Base-by-base conservation (phyloP, 2,329 filamentous ascomycete species). In the Thermomyces lanuginosus region DNA sequence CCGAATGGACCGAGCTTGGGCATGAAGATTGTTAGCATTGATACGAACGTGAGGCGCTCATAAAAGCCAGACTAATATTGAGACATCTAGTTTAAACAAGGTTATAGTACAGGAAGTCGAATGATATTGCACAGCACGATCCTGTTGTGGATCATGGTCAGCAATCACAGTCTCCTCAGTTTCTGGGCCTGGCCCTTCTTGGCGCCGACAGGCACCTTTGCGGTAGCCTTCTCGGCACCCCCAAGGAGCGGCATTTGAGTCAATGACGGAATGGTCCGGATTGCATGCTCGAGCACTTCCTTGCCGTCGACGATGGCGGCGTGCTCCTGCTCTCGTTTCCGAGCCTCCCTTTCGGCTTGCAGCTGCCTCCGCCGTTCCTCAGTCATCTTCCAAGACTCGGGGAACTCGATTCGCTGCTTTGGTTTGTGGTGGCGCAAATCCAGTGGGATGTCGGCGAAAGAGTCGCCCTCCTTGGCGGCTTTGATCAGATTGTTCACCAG, bases 391-490 rank as follows among this genome's bases (percentile, higher is more conserved):
- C 89, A 98, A 39, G 73, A 69, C 40, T 71, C 65, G 2, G 89
- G 89, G 53, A 93, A 95, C 37, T 62, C 65, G 29, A 69, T 63
- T 47, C 69, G 69, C 21, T 51, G 51, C 60, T 76, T 78, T 35
- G 67, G 63, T 44, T 68, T 74, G 60, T 86, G 74, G 53, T 95
- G 86, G 42, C 89, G 68, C 33, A 81, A 75, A 47, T 98, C 84
- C 25, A 95, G 66, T 2, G 89, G 86, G 16, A 98, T 58, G 49
- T 98, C 89, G 38, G 74, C 74, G 44, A 95, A 93, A 7, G 69
- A 78, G 40, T 98, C 86, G 13, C 66, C 61, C 46, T 92, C 76
- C 60, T 73, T 79, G 32, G 84, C 82, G 46, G 81, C 73, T 5
- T 59, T 61, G 32, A 98, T 58, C 38, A 98, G 58, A 26, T 64